Conservation (phyloP, 306 rosid species). For the Aeschynomene evenia region DNA sequence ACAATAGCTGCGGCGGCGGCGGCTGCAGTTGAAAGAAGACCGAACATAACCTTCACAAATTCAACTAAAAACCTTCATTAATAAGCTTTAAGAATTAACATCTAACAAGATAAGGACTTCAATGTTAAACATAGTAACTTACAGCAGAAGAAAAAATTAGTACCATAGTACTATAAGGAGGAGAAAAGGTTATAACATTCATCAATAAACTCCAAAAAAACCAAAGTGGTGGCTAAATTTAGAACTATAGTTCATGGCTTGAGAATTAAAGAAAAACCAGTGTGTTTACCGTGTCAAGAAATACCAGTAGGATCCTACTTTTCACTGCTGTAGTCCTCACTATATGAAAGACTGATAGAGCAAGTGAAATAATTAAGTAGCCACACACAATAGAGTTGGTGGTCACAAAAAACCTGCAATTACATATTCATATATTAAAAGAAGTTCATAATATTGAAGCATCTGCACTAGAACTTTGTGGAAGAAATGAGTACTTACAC, state of each 20-base stretch:
- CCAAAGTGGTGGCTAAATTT: neutral
- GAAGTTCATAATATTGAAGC: neutral
- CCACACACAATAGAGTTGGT: constrained; percentile 51
- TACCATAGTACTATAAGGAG: neutral
- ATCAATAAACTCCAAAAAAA: neutral
- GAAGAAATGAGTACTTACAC: constrained; percentile 30
- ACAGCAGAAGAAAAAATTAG: neutral
- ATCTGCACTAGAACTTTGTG: neutral
- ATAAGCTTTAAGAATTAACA: neutral
- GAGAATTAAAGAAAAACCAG: neutral
- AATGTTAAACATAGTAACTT: neutral
- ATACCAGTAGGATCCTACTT: constrained; percentile 46
- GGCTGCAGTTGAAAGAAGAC: constrained; percentile 46
- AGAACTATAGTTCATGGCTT: neutral
- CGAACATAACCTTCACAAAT: constrained; percentile 51
- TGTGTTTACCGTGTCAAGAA: constrained; percentile 54
- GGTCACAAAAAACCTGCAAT: constrained; percentile 56
- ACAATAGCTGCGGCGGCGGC: constrained; percentile 56
- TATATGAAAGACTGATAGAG: constrained; percentile 50
- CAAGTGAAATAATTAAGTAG: constrained; percentile 52
- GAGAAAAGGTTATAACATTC: neutral
- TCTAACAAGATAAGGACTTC: neutral
- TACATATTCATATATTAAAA: neutral
- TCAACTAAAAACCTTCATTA: neutral
- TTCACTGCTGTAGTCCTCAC: constrained; percentile 33